Base-by-base conservation (phyloP, 1,284 basidiomycete genomes). In the Sparassis latifolia region DNA sequence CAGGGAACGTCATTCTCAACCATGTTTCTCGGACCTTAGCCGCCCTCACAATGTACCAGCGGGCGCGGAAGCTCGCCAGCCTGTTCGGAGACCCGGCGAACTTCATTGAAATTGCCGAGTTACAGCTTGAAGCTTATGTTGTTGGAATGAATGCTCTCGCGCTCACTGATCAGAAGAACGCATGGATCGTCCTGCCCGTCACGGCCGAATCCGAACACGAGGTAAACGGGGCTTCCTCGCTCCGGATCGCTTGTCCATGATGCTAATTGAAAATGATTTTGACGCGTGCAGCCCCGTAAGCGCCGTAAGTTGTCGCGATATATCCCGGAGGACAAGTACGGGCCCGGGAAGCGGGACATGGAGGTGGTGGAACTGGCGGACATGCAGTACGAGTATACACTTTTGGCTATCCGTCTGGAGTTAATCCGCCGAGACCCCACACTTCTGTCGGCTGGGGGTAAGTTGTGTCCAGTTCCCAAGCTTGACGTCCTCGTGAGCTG, bases 1-100 rank as follows among this genome's bases (percentile, higher is more conserved):
- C 20, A 20, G 20, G 20, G 20, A 20, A 20, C 20, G 20, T 20
- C 20, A 20, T 20, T 20, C 20, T 20, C 20, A 20, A 20, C 20
- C 20, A 20, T 20, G 20, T 20, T 20, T 20, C 20, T 20, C 48
- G 49, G 35, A 12, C 12, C 37, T 35, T 51, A 44, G 93, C 93
- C 49, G 89, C 89, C 9, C 77, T 89, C 50, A 86, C 86, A 28
- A 98, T 99, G 95, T 98, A 97, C 67, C 90, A 94, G 61, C 87
- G 93, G 54, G 93, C 89, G 12, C 78, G 86, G 52, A 87, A 91
- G 58, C 70, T 97, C 6, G 82, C 79, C 47, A 81, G 83, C 44
- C 67, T 84, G 42, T 70, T 75, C 53, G 68, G 65, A 48, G 69
- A 72, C 41, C 72, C 78, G 52, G 60, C 71, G 37, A 70, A 80